phyloP scores from a whole-genome alignment of 257 asterid species.

The Nicotiana knightiana region DNA sequence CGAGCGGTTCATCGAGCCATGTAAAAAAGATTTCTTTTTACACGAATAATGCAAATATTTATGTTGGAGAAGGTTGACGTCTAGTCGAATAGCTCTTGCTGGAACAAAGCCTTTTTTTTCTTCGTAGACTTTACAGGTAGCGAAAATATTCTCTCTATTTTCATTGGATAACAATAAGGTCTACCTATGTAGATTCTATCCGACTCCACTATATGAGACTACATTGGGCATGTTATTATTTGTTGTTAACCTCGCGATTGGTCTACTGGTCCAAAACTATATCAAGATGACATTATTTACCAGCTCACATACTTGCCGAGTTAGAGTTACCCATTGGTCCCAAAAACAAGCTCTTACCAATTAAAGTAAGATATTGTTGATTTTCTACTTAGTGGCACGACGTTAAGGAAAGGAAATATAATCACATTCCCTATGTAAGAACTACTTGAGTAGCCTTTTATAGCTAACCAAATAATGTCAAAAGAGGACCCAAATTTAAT shows the following conservation, averaged over 20 bases:
- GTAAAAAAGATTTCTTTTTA: too few relatives aligned
- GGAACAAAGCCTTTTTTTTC: not conserved
- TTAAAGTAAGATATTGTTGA: not conserved
- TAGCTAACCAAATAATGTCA: not conserved
- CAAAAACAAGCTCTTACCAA: not conserved
- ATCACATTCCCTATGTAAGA: not conserved
- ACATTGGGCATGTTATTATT: rapidly evolving
- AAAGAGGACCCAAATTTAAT: not conserved
- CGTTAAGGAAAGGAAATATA: not conserved
- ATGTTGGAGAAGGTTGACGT: too few relatives aligned
- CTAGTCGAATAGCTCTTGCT: not conserved
- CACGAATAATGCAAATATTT: too few relatives aligned
- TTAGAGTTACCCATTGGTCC: not conserved
- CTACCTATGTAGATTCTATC: too few relatives aligned
- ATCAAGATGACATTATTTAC: not conserved
- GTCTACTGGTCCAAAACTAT: not conserved
- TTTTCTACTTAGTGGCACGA: not conserved
- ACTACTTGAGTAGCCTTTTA: not conserved
- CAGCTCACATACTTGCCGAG: not conserved
- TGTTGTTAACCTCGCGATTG: too few relatives aligned
- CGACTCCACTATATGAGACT: rapidly evolving
- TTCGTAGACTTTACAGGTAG: too few relatives aligned
- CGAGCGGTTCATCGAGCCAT: too few relatives aligned
- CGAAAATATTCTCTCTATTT: too few relatives aligned
- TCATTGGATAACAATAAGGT: rapidly evolving